phyloP scores from a whole-genome alignment of 768 basidiomycete species.

The Macrolepiota dolichaula region DNA sequence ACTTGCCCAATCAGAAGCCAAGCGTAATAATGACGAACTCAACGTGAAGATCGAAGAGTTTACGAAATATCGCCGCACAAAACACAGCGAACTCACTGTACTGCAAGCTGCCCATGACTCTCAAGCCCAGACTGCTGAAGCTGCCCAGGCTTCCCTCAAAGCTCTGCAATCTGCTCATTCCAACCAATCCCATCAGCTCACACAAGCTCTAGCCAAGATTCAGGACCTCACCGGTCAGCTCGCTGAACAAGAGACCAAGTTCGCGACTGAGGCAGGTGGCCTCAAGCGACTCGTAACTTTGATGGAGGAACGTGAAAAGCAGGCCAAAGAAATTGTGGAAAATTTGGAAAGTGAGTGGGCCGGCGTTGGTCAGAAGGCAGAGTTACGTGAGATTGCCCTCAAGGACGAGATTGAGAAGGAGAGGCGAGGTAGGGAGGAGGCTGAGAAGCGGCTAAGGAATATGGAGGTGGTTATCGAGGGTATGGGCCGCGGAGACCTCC shows the following conservation, averaged over 20 bases:
- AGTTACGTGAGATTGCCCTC: slow-evolving; percentile 61
- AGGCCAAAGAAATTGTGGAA: slow-evolving; percentile 80
- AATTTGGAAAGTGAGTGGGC: slow-evolving; percentile 83
- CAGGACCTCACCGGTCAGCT: slow-evolving; percentile 74
- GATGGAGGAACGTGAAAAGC: slow-evolving; percentile 86
- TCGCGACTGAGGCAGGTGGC: slow-evolving; percentile 71
- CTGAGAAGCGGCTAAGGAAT: slow-evolving; percentile 69
- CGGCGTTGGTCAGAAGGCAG: slow-evolving; percentile 63
- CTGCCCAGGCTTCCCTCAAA: slow-evolving; percentile 67
- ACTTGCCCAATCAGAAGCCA: slow-evolving; percentile 71
- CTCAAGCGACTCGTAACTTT: slow-evolving; percentile 73
- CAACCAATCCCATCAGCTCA: slow-evolving; percentile 70
- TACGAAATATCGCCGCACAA: slow-evolving; percentile 75
- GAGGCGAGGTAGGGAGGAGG: slow-evolving; percentile 60
- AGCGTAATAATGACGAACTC: slow-evolving; percentile 69
- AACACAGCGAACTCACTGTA: slow-evolving; percentile 72
- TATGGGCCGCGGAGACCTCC: slow-evolving; percentile 72
- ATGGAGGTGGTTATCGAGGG: slow-evolving; percentile 69
- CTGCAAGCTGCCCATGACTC: slow-evolving; percentile 79
- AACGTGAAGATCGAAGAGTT: slow-evolving; percentile 76
- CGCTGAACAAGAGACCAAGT: slow-evolving; percentile 83
- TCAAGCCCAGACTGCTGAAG: slow-evolving; percentile 61
- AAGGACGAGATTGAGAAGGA: slow-evolving; percentile 74
- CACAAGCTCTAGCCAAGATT: slow-evolving; percentile 70
- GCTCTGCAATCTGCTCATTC: slow-evolving; percentile 71